Evolutionary conservation across 495 filamentous ascomycete genomes (phyloP), one percentile per base, ranked within the genome.

Genomic region (Acidiella bohemica): DNA sequence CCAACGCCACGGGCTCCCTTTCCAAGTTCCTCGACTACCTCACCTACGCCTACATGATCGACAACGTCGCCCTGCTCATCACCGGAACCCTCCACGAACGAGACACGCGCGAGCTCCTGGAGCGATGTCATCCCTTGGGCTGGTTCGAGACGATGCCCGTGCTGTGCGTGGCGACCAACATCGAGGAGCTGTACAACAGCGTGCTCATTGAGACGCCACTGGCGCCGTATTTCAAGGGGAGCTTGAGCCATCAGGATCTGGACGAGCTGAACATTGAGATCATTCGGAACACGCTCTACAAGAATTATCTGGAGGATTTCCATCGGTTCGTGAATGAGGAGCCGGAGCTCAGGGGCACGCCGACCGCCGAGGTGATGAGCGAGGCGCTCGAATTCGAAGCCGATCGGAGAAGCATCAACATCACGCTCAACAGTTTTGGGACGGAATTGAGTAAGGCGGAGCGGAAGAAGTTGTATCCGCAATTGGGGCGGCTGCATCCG

Each of bases 211-310:
- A 99, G 65, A 96, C 90, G 7, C 92, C 90, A 1, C 67, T 99
- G 27, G 90, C 87, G 29, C 76, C 84, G 13, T 99, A 93, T 63
- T 99, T 99, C 74, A 96, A 96, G 64, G 78, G 81, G 44, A 90
- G 81, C 47, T 67, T 99, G 26, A 87, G 78, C 59, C 85, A 93
- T 58, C 84, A 93, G 58, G 90, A 99, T 56, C 71, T 99, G 43
- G 90, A 99, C 63, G 92, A 96, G 70, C 67, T 96, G 57, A 99
- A 99, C 65, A 99, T 99, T 54, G 90, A 99, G 66, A 99, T 99
- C 55, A 78, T 99, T 32, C 80, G 92, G 36, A 96, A 99, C 62
- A 99, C 92, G 9, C 70, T 99, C 31, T 99, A 95, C 71, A 96
- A 96, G 73, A 94, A 93, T 66, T 99, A 99, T 61, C 70, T 99